Evolutionary conservation across 2,329 filamentous ascomycete species (phyloP), one percentile per base, ranked within the genome.

Genomic region (Bipolaris victoriae): DNA sequence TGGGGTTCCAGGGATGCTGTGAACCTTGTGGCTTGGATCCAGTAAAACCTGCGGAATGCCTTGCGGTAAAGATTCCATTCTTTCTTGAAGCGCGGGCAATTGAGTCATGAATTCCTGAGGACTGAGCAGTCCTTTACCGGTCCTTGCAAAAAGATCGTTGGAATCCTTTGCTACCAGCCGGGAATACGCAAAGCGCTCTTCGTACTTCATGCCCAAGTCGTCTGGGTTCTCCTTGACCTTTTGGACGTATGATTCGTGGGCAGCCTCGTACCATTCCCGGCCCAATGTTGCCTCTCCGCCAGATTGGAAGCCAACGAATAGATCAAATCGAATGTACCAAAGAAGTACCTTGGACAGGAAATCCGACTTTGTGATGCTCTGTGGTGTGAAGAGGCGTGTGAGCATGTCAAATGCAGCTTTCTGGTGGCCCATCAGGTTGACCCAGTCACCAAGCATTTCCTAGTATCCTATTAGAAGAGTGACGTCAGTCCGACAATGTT

Each of bases 401-500:
- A 98, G 80, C 67, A 98, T 89, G 62, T 91, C 87, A 70, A 90
- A 86, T 0, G 95, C 95, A 10, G 94, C 95, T 72, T 90, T 92
- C 74, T 97, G 93, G 73, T 98, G 95, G 20, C 92, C 91, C 77
- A 95, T 89, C 15, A 98, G 82, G 68, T 96, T 97, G 51, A 96
- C 87, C 92, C 92, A 98, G 73, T 99, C 95, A 11, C 95, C 95
- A 44, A 98, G 83, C 68, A 92, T 96, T 78, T 98, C 95, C 92
- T 97, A 68, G 49, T 24, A 49, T 54, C 18, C 53, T 31, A 48
- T 68, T 40, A 68, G 65, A 47, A 24, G 20, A 35, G 7, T 6
- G 10, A 35, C 7, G 1, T 13, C 15, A 4, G n/a, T 13, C 5
- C 10, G 15, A 18, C 18, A 18, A 46, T 31, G 36, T 29, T 10